Evolutionary conservation across 1,139 yeast genomes (phyloP).

Genomic region (Eremothecium cymbalariae): DNA sequence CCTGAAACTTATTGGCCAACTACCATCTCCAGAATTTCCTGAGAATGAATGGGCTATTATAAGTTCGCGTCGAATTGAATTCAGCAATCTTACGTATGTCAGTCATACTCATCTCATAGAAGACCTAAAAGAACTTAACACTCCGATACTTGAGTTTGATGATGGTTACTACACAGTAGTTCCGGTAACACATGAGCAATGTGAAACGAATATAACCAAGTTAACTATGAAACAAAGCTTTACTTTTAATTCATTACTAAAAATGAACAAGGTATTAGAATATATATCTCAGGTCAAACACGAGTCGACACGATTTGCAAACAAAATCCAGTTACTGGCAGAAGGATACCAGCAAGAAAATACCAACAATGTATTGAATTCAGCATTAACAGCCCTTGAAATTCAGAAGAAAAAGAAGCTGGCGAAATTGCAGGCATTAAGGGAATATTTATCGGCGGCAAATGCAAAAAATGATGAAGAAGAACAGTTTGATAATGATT

Average conservation of each 20-base stretch:
- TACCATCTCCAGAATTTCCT: constrained; percentile 14
- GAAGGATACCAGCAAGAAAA: constrained; percentile 1
- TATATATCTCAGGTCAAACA: constrained; percentile 20
- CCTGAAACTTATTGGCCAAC: constrained; percentile 18
- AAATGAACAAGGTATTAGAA: constrained; percentile 24
- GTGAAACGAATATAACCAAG: constrained; percentile 7
- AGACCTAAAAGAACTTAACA: constrained; percentile 6
- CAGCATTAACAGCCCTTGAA: constrained; percentile 3
- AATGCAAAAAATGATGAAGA: constrained; percentile 1
- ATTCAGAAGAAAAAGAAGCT: constrained; percentile 10
- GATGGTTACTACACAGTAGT: constrained; percentile 21
- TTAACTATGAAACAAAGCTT: constrained; percentile 14
- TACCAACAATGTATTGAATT: neutral
- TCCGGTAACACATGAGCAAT: constrained; percentile 1
- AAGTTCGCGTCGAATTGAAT: constrained; percentile 13
- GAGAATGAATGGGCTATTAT: constrained; percentile 18
- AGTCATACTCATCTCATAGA: constrained; percentile 12
- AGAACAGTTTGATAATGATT: constrained; percentile 17
- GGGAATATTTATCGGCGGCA: neutral
- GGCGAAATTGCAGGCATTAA: constrained; percentile 3
- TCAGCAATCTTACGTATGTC: constrained; percentile 14
- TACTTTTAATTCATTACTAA: constrained; percentile 23
- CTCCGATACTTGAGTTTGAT: constrained; percentile 13
- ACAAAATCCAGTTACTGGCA: constrained; percentile 7
- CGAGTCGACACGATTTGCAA: constrained; percentile 17